Conservation (phyloP, 1,139 yeast species). For the Martiniozyma asiatica region DNA sequence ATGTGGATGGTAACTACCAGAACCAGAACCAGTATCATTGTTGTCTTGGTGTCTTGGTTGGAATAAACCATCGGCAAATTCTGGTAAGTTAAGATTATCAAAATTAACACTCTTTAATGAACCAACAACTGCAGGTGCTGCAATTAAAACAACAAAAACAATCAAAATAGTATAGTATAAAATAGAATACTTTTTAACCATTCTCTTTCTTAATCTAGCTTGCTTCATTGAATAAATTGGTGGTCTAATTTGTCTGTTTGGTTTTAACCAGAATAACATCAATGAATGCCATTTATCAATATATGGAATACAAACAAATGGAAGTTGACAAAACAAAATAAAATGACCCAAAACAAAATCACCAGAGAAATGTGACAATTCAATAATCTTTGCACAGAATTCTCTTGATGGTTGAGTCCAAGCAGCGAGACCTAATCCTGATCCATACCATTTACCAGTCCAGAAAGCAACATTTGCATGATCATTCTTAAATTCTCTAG, state of each 20-base stretch:
- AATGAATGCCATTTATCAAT: constrained; percentile 97
- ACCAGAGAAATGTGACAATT: constrained; percentile 92
- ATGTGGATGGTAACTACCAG: constrained; percentile 39
- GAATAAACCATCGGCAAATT: constrained; percentile 59
- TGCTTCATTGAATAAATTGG: constrained; percentile 97
- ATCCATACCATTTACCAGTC: constrained; percentile 99
- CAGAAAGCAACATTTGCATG: constrained; percentile 97
- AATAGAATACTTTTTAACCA: constrained; percentile 90
- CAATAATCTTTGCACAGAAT: constrained; percentile 86
- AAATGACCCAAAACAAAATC: constrained; percentile 90
- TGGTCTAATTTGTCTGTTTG: constrained; percentile 95
- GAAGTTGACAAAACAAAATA: constrained; percentile 79
- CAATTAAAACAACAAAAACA: constrained; percentile 64
- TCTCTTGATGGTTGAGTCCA: constrained; percentile 96
- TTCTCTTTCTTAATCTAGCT: constrained; percentile 94
- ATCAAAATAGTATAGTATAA: constrained; percentile 64
- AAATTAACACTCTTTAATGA: constrained; percentile 24
- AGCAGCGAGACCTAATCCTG: constrained; percentile 92
- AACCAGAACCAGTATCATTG: constrained; percentile 67
- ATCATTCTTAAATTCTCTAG: constrained; percentile 97
- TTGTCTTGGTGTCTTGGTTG: constrained; percentile 77
- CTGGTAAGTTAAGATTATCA: constrained; percentile 26
- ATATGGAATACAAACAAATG: constrained; percentile 73
- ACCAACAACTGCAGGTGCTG: constrained; percentile 80
- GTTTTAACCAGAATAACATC: constrained; percentile 98